phyloP scores from a whole-genome alignment of 352 stramenopile species.

The Pythium brassicae region DNA sequence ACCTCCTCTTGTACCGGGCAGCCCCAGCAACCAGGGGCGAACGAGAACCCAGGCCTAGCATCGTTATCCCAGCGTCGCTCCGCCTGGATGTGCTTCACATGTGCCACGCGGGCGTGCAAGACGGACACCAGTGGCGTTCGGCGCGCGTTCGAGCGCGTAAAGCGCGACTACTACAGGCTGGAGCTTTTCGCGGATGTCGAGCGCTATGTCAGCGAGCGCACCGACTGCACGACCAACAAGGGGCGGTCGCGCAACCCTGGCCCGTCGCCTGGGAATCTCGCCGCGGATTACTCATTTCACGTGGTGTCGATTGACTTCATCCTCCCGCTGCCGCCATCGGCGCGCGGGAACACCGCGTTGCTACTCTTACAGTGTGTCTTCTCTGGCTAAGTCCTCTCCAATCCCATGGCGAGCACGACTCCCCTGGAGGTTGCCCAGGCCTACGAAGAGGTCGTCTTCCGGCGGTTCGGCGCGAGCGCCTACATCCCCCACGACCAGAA shows the following conservation, averaged over 20 bases:
- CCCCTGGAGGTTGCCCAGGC: no score
- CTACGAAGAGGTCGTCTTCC: no score
- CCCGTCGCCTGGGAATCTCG: conserved; percentile 2
- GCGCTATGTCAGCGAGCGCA: background rate
- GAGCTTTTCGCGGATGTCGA: background rate
- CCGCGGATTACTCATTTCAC: conserved; percentile 2
- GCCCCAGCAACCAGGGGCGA: no score
- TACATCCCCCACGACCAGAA: no score
- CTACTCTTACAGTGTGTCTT: no score
- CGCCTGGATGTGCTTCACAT: background rate
- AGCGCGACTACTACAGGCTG: background rate
- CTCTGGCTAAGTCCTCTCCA: no score
- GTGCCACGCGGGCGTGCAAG: background rate
- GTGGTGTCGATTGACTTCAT: conserved; percentile 7
- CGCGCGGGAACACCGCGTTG: no score
- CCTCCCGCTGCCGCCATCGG: no score
- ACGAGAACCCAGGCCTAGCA: no score
- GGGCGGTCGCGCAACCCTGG: background rate
- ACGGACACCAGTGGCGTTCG: background rate
- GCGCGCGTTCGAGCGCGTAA: background rate
- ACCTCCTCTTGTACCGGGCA: no score
- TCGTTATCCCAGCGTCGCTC: background rate
- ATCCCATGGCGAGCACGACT: no score
- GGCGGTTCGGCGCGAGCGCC: no score
- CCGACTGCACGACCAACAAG: conserved; percentile 5